Base-by-base conservation (phyloP, 1,284 basidiomycete genomes). In the Abortiporus biennis region DNA sequence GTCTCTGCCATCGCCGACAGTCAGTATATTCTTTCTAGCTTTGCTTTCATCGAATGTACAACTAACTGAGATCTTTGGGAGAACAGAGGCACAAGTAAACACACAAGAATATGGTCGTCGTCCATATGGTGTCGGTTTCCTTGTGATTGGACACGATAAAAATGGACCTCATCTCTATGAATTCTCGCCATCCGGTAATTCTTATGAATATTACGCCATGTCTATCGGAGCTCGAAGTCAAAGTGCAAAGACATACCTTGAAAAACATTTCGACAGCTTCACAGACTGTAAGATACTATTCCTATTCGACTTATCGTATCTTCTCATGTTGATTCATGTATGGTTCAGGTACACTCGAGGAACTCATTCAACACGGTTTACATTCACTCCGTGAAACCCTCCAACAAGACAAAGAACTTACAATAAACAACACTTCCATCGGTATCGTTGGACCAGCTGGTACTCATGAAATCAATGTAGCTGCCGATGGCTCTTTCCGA, bases 181-280 rank as follows among this genome's bases (percentile, higher is more conserved):
- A 65, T 99, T 99, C 69, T 93, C 91, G 1, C 96, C 96, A 1
- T 90, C 94, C 0, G 96, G 96, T 21, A 96, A 92, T 59, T 92
- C 92, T 38, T 97, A 95, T 62, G 96, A 99, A 65, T 99, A 98
- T 70, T 93, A 85, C 61, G 96, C 96, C 34, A 96, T 98, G 81
- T 94, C 92, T 22, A 98, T 99, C 63, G 96, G 96, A 40, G 96
- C 96, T 13, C 80, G 96, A 38, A 92, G 85, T 64, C 96, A 99
- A 68, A 94, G 90, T 54, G 95, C 96, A 42, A 99, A 98, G 71
- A 99, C 96, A 6, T 99, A 99, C 63, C 74, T 99, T 22, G 96
- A 99, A 72, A 87, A 88, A 62, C 84, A 98, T 61, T 94, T 83
- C 56, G 87, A 92, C 59, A 78, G 76, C 54, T 98, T 99, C 59